These are phyloP conservation scores for Combretum micranthum DNA, from an alignment of 345 rosid genomes.

Conservation along the genomic window DNA sequence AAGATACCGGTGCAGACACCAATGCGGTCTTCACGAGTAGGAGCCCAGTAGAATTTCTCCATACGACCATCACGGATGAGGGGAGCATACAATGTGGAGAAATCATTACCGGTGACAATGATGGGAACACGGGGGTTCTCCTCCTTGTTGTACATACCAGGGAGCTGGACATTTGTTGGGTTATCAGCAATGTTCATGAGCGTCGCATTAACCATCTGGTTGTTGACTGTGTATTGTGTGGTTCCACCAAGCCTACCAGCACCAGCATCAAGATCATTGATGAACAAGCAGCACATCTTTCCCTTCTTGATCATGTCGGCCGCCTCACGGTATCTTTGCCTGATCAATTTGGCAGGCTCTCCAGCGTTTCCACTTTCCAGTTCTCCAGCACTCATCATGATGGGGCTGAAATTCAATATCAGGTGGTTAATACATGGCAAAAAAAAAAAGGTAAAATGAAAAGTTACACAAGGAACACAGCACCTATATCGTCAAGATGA, in stretches of 20 bases:
- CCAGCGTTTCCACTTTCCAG: constrained; percentile 24
- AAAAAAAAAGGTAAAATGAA: not conserved
- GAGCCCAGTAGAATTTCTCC: constrained; percentile 29
- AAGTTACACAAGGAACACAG: not conserved
- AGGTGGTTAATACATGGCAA: not conserved
- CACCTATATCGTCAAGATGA: not conserved
- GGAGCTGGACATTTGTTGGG: constrained; percentile 22
- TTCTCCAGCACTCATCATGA: constrained; percentile 28
- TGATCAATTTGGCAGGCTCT: constrained; percentile 23
- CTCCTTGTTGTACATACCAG: constrained; percentile 23
- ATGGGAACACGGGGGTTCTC: constrained; percentile 21
- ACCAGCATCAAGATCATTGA: constrained; percentile 24
- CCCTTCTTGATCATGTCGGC: constrained; percentile 25
- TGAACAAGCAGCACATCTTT: constrained; percentile 23
- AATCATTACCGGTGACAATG: constrained; percentile 22
- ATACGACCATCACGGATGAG: constrained; percentile 26
- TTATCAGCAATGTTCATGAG: constrained; percentile 27
- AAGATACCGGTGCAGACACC: constrained; percentile 23
- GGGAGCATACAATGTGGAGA: constrained; percentile 23
- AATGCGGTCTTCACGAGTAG: constrained; percentile 22
- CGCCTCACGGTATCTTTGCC: constrained; percentile 23
- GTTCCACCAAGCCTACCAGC: constrained; percentile 20
- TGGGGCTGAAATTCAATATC: constrained; percentile 10
- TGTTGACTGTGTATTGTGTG: constrained; percentile 21
- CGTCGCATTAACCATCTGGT: constrained; percentile 25